phyloP scores from a whole-genome alignment of 2,329 filamentous ascomycete species.

The Mycogone perniciosa region DNA sequence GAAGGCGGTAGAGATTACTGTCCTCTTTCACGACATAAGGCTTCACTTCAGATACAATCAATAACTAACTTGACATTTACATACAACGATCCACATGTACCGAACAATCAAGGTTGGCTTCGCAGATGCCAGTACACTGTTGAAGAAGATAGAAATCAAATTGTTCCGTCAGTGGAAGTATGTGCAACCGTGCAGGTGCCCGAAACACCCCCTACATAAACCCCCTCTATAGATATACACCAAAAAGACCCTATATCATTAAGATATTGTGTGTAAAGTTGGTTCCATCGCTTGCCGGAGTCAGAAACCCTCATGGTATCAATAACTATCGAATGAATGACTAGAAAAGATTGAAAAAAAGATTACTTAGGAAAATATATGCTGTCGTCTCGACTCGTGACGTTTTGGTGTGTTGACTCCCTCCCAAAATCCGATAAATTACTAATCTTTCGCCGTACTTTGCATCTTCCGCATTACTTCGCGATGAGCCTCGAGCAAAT shows the following conservation, averaged over 20 bases:
- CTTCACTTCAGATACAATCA: too few species aligned
- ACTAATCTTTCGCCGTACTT: constrained; percentile 32
- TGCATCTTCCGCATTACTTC: constrained; percentile 80
- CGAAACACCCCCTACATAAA: not conserved
- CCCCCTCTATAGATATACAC: not conserved
- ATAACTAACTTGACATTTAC: too few species aligned
- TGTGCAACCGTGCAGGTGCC: not conserved
- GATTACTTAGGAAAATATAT: not conserved
- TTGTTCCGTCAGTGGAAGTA: not conserved
- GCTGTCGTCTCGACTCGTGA: constrained; percentile 1
- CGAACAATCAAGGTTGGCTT: too few species aligned
- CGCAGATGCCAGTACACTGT: not conserved
- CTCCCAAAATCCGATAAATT: not conserved
- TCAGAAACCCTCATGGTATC: not conserved
- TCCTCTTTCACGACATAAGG: too few species aligned
- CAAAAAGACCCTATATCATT: constrained; percentile 1
- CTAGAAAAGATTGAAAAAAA: not conserved
- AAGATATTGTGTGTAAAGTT: not conserved
- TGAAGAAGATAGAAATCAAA: not conserved
- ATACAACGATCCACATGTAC: too few species aligned
- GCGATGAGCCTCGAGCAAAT: constrained; percentile 69
- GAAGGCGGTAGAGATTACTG: too few species aligned
- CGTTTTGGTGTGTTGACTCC: not conserved
- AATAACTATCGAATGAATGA: not conserved
- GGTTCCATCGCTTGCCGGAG: not conserved